Percentiles rank a stretch among this genome's conserved stretches.
Evolutionary conservation across 352 stramenopile genomes (phyloP).

Genomic region (Elongisporangium senticosum): DNA sequence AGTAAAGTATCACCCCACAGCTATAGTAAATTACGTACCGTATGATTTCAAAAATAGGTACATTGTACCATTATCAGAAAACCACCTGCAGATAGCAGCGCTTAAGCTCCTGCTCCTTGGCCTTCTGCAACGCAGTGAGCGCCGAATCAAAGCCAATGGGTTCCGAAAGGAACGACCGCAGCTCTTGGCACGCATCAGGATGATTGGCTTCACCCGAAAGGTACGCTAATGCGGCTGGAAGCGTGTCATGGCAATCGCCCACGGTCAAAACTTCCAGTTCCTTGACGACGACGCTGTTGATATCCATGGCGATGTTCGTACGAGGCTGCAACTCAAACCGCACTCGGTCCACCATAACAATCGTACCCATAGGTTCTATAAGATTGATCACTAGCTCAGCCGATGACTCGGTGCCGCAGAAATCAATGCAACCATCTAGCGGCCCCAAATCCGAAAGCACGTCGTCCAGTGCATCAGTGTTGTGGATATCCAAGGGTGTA

Average conservation of each 20-base stretch:
- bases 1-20: background rate
- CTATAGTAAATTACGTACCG: too few species aligned
- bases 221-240: constrained; percentile 41
- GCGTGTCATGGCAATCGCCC: constrained; percentile 21
- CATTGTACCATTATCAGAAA: background rate
- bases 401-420: constrained; percentile 40
- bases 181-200: constrained; percentile 10
- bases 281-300: constrained; percentile 68
- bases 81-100: constrained; percentile 22
- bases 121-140: constrained; percentile 19
- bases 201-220: constrained; percentile 17
- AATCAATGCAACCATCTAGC: constrained; percentile 47
- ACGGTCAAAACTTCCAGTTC: constrained; percentile 46
- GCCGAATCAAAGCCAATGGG: constrained; percentile 14
- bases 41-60: too few species aligned
- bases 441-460: constrained; percentile 9
- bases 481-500: constrained; percentile 27
- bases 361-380: constrained; percentile 39
- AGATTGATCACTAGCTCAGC: constrained; percentile 31
- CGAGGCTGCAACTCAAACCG: constrained; percentile 25
- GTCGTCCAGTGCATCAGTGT: constrained; percentile 14
- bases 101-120: constrained; percentile 13
- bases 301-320: constrained; percentile 36
- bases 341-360: constrained; percentile 30
- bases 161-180: constrained; percentile 13